Evolutionary conservation across 805 yeast genomes (phyloP), one percentile per base, ranked within the genome.

Genomic region (Saccharomycopsis sp.): DNA sequence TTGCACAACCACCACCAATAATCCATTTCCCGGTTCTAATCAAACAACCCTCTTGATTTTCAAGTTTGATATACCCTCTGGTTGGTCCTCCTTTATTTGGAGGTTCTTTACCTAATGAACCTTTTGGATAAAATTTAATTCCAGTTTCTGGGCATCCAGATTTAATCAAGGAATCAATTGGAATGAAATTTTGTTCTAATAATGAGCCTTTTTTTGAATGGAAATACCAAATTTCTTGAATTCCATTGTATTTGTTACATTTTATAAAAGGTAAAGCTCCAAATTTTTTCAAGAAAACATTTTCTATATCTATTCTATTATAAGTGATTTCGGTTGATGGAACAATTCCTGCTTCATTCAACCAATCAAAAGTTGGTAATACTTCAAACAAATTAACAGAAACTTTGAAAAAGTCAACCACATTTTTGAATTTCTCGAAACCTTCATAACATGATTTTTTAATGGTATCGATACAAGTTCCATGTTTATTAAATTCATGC

Each of bases 401-500:
- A 21, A 74, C 67, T 34, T 69, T 68, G 58, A 66, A 84, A 59
- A 76, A 85, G 55, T 86, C 94, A 41, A 74, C 76, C 20, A 83
- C 87, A 37, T 67, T 66, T 19, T 52, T 65, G 33, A 32, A 34
- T 17, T 8, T 12, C 21, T 20, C n/a, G 13, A 37, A 29, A 5
- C 33, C 19, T 30, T 19, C 30, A 57, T 87, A 87, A 57, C 97
- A 88, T 3, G 57, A 49, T 2, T 89, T 81, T 41, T 70, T 73
- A 34, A 88, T 64, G 1, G 96, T 85, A 36, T 76, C 72, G 67
- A 87, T 76, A 61, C 96, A 88, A 5, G 96, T 86, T 14, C 88
- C 96, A 57, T 88, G 97, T 58, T 88, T 88, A 63, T 88, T 87
- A 67, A 72, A 88, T 60, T 88, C 96, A 59, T 88, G 96, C 27